phyloP scores from a whole-genome alignment of 2,329 filamentous ascomycete genomes.

The Talaromyces amestolkiae region DNA sequence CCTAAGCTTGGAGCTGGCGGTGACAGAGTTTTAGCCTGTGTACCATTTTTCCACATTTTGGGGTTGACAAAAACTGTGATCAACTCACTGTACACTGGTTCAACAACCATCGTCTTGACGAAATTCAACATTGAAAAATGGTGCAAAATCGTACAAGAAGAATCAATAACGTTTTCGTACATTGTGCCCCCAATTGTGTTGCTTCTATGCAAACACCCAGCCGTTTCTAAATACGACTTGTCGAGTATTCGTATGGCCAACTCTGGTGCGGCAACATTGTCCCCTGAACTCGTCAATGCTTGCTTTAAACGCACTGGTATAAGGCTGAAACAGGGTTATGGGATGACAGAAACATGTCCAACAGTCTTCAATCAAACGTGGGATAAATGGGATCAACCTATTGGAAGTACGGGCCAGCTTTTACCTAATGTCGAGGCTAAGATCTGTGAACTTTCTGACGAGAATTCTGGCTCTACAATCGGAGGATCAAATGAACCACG shows the following conservation, averaged over 20 bases:
- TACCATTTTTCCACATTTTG: background rate
- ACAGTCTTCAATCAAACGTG: slow-evolving; percentile 45
- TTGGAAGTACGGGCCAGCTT: slow-evolving; percentile 38
- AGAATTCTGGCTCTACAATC: background rate
- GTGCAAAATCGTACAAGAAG: slow-evolving; percentile 40
- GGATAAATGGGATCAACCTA: slow-evolving; percentile 30
- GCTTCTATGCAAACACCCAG: slow-evolving; percentile 37
- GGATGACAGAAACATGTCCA: slow-evolving; percentile 48
- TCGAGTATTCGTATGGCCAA: slow-evolving; percentile 38
- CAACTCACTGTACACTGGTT: background rate
- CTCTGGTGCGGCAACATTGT: slow-evolving; percentile 38
- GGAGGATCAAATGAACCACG: slow-evolving; percentile 29
- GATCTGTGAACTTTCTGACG: slow-evolving; percentile 39
- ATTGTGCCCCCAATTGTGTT: slow-evolving; percentile 43
- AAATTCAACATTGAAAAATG: slow-evolving; percentile 24
- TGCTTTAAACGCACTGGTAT: slow-evolving; percentile 36
- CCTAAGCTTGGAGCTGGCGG: slow-evolving; percentile 19
- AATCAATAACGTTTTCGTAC: slow-evolving; percentile 41
- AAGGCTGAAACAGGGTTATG: slow-evolving; percentile 45
- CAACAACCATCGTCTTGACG: background rate
- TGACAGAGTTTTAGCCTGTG: slow-evolving; percentile 27
- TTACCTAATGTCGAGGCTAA: slow-evolving; percentile 42
- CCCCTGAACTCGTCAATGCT: slow-evolving; percentile 33
- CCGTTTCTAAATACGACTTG: slow-evolving; percentile 35
- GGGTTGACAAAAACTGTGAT: background rate